Evolutionary conservation across 371 early-diverging fungal genomes (phyloP).

Genomic region (Dichotomocladium elegans): DNA sequence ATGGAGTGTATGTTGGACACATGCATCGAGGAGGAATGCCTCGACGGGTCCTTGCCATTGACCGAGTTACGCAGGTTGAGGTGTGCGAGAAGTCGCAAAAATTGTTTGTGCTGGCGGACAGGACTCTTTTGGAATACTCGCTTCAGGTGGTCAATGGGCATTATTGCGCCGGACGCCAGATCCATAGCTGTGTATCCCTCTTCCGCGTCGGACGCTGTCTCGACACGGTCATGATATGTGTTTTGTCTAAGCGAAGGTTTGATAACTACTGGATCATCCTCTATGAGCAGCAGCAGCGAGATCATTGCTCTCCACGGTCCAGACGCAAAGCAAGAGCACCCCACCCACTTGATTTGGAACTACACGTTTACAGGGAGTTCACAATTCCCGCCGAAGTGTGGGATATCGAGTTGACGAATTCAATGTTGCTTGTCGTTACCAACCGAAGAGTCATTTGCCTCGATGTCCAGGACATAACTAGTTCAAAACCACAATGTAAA

Average conservation of each 20-base stretch:
- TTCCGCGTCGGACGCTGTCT: slow-evolving; percentile 35
- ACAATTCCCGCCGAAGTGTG: slow-evolving; percentile 35
- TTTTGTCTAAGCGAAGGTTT: slow-evolving; percentile 20
- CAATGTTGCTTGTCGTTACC: slow-evolving; percentile 26
- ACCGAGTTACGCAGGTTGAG: slow-evolving; percentile 28
- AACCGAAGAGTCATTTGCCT: slow-evolving; percentile 27
- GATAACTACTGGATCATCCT: slow-evolving; percentile 23
- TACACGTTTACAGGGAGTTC: slow-evolving; percentile 4
- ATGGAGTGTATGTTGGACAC: slow-evolving; percentile 41
- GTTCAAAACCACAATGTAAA: not conserved
- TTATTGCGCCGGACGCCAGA: slow-evolving; percentile 1
- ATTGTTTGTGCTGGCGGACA: slow-evolving; percentile 31
- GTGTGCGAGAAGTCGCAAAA: slow-evolving; percentile 32
- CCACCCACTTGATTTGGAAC: slow-evolving; percentile 4
- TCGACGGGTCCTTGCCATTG: slow-evolving; percentile 24
- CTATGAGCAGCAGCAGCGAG: slow-evolving; percentile 13
- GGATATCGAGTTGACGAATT: slow-evolving; percentile 33
- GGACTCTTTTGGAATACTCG: slow-evolving; percentile 28
- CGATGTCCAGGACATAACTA: slow-evolving; percentile 14
- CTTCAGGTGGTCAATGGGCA: slow-evolving; percentile 20
- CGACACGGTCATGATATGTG: slow-evolving; percentile 24
- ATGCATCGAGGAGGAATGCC: slow-evolving; percentile 16
- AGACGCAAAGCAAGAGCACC: not conserved
- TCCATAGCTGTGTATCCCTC: slow-evolving; percentile 24
- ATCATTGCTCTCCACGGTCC: not conserved